These are phyloP conservation scores for Pseudohalonectria lignicola DNA, from an alignment of 2,329 filamentous ascomycete genomes.

Conservation along the genomic window DNA sequence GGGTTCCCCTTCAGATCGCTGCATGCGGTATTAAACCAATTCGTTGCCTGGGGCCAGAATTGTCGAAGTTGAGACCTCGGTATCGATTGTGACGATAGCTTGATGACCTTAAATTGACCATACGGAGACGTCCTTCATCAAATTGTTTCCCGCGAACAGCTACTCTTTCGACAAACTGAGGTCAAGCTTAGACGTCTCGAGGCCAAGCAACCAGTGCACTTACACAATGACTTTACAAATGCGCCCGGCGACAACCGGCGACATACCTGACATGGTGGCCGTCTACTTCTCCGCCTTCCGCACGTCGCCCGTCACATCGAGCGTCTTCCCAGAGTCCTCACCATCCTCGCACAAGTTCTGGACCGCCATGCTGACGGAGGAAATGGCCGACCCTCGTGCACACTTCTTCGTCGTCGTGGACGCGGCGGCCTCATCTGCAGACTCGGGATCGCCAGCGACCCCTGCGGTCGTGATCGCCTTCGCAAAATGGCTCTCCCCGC, in stretches of 20 bases:
- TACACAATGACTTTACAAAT: conserved; percentile 14
- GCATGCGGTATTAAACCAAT: no score
- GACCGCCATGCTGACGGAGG: conserved; percentile 19
- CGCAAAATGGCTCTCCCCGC: conserved; percentile 30
- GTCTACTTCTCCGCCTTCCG: conserved; percentile 35
- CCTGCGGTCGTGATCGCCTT: conserved; percentile 22
- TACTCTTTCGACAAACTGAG: no score
- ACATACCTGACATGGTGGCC: conserved; percentile 26
- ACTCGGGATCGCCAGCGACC: no score
- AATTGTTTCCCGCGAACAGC: no score
- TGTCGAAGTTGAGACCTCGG: no score
- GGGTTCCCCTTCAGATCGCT: no score
- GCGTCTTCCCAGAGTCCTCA: conserved; percentile 22
- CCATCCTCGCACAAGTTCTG: conserved; percentile 21
- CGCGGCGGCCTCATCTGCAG: conserved; percentile 5
- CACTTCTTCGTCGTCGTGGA: conserved; percentile 29
- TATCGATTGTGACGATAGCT: no score
- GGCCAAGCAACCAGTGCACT: no score
- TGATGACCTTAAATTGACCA: no score
- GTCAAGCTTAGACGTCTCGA: no score
- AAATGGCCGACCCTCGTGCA: conserved; percentile 24
- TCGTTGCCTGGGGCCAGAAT: no score
- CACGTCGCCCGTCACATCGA: conserved; percentile 21
- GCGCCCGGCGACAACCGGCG: conserved; percentile 25
- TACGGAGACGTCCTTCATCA: no score